phyloP scores from a whole-genome alignment of 345 rosid species.

The Salix udensis region DNA sequence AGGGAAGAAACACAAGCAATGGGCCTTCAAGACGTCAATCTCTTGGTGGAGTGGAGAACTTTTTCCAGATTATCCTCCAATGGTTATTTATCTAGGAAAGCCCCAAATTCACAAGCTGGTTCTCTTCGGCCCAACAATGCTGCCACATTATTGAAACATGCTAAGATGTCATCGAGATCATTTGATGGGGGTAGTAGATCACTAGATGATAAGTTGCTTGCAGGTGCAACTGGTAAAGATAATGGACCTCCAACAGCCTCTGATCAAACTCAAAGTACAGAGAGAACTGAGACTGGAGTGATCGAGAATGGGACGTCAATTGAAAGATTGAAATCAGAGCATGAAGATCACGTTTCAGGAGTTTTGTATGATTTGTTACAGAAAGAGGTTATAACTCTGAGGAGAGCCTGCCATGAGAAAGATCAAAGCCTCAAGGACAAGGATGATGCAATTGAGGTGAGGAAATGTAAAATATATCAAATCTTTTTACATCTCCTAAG shows the following conservation, averaged over 20 bases:
- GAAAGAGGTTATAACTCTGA: constrained; percentile 78
- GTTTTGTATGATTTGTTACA: constrained; percentile 81
- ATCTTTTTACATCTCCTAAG: not conserved
- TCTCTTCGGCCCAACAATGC: constrained; percentile 27
- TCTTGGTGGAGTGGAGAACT: constrained; percentile 34
- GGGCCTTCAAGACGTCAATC: constrained; percentile 39
- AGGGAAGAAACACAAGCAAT: constrained; percentile 21
- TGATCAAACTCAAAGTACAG: constrained; percentile 15
- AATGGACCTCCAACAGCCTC: not conserved
- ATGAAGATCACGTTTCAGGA: constrained; percentile 66
- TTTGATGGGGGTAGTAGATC: constrained; percentile 36
- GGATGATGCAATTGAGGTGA: constrained; percentile 92
- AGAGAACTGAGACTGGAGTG: constrained; percentile 5
- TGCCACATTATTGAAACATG: constrained; percentile 25
- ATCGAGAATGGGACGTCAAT: constrained; percentile 14
- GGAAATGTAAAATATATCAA: constrained; percentile 5
- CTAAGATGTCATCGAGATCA: constrained; percentile 30
- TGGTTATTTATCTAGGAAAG: constrained; percentile 29
- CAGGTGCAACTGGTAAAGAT: constrained; percentile 18
- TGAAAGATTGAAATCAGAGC: constrained; percentile 25
- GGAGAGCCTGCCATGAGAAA: constrained; percentile 85
- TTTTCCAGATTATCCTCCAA: constrained; percentile 27
- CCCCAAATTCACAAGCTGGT: constrained; percentile 17
- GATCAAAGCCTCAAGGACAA: constrained; percentile 94
- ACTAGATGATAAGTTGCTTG: constrained; percentile 22